Conservation (phyloP, 495 filamentous ascomycete species). For the Tetracladium setigerum region DNA sequence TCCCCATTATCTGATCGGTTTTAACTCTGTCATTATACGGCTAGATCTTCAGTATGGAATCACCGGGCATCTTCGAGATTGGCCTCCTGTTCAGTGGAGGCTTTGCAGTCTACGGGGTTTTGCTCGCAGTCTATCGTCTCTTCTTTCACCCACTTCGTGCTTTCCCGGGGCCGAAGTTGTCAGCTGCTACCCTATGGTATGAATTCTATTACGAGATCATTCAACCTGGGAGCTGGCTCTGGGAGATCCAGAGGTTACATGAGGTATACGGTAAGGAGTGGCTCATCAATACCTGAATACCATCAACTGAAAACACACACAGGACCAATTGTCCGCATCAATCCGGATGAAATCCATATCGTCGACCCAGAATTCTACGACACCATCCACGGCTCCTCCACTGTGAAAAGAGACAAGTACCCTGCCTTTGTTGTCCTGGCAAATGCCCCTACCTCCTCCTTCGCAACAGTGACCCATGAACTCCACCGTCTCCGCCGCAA, state of each 20-base stretch:
- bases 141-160: constrained; percentile 38
- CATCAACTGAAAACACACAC: too few relatives aligned
- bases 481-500: constrained; percentile 29
- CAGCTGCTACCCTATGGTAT: constrained; percentile 38
- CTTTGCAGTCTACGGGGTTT: too few relatives aligned
- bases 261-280: constrained; percentile 32
- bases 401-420: too few relatives aligned
- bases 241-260: constrained; percentile 37
- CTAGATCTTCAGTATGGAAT: too few relatives aligned
- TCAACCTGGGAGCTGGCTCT: constrained; percentile 25
- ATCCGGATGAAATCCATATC: constrained; percentile 45
- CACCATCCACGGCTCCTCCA: constrained; percentile 27
- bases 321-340: constrained; percentile 51
- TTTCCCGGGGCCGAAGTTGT: constrained; percentile 41
- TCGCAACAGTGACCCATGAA: constrained; percentile 26
- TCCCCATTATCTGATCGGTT: too few relatives aligned
- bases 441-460: neutral
- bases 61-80: too few relatives aligned
- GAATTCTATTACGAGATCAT: constrained; percentile 40
- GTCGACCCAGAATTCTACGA: constrained; percentile 43
- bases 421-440: neutral
- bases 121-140: constrained; percentile 16
- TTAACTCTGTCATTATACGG: too few relatives aligned
- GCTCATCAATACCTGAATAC: too few relatives aligned
- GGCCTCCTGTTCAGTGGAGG: too few relatives aligned